Evolutionary conservation across 345 rosid species (phyloP).

Genomic region (Moringa oleifera): DNA sequence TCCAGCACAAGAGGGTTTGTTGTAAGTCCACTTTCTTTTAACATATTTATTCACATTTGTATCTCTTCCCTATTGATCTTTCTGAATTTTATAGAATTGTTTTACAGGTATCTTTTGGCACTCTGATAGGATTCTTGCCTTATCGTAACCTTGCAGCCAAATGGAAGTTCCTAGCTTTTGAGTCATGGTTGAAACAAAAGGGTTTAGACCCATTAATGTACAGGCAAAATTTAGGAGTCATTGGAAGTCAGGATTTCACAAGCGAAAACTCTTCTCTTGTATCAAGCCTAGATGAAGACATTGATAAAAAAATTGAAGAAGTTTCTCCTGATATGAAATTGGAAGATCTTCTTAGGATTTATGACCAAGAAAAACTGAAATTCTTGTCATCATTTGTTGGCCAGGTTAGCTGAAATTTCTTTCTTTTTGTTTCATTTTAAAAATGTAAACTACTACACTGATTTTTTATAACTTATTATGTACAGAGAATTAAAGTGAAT

Average conservation of each 20-base stretch:
- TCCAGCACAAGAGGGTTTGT: slow-evolving; percentile 75
- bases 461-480: slow-evolving; percentile 10
- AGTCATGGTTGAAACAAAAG: slow-evolving; percentile 85
- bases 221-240: slow-evolving; percentile 62
- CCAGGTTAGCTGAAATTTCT: slow-evolving; percentile 54
- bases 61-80: slow-evolving; percentile 7
- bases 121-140: slow-evolving; percentile 81
- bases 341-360: slow-evolving; percentile 75
- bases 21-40: slow-evolving; percentile 36
- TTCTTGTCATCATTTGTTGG: slow-evolving; percentile 81
- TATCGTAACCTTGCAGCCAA: slow-evolving; percentile 74
- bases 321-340: slow-evolving; percentile 67
- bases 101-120: slow-evolving; percentile 79
- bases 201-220: slow-evolving; percentile 80
- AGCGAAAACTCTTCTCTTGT: slow-evolving; percentile 26
- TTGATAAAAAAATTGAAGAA: slow-evolving; percentile 21
- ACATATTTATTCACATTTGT: slow-evolving; percentile 10
- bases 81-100: slow-evolving; percentile 3
- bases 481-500: slow-evolving; percentile 68
- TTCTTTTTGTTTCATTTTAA: background rate
- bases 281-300: slow-evolving; percentile 34
- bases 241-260: slow-evolving; percentile 49
- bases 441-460: background rate
- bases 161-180: slow-evolving; percentile 88
- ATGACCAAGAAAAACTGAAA: slow-evolving; percentile 79